phyloP scores from a whole-genome alignment of 805 yeast genomes.

The Teunomyces stri region DNA sequence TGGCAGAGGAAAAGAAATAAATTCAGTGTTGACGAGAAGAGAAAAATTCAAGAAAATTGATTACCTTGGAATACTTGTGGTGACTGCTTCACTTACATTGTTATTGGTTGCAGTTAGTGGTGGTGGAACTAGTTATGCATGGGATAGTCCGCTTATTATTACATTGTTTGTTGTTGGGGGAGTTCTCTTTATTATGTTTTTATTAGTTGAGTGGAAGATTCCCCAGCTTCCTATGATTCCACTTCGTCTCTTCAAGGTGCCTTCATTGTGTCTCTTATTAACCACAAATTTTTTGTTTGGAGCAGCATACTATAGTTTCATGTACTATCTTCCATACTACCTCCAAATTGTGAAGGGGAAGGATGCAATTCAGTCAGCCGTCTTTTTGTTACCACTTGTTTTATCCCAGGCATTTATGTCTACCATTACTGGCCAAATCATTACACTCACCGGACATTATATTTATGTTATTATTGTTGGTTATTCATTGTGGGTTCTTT shows the following conservation, averaged over 20 bases:
- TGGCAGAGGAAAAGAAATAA: conserved; percentile 24
- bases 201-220: conserved; percentile 49
- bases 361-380: conserved; percentile 39
- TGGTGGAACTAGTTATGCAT: conserved; percentile 57
- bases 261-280: conserved; percentile 31
- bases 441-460: conserved; percentile 44
- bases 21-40: conserved; percentile 24
- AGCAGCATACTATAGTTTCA: conserved; percentile 44
- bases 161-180: conserved; percentile 37
- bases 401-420: conserved; percentile 42
- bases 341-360: conserved; percentile 45
- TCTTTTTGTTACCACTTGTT: conserved; percentile 44
- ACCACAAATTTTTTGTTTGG: conserved; percentile 46
- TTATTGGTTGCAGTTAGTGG: conserved; percentile 57
- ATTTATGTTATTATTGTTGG: conserved; percentile 42
- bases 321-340: conserved; percentile 49
- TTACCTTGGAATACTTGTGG: conserved; percentile 48
- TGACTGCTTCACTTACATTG: conserved; percentile 48
- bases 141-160: conserved; percentile 47
- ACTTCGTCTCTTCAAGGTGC: conserved; percentile 37
- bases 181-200: conserved; percentile 37
- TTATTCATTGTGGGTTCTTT: conserved; percentile 39
- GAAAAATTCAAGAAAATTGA: conserved; percentile 49
- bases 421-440: conserved; percentile 44
- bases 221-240: conserved; percentile 57